Base-by-base conservation (phyloP, 805 yeast species). In the Saccharomyces kudriavzevii region DNA sequence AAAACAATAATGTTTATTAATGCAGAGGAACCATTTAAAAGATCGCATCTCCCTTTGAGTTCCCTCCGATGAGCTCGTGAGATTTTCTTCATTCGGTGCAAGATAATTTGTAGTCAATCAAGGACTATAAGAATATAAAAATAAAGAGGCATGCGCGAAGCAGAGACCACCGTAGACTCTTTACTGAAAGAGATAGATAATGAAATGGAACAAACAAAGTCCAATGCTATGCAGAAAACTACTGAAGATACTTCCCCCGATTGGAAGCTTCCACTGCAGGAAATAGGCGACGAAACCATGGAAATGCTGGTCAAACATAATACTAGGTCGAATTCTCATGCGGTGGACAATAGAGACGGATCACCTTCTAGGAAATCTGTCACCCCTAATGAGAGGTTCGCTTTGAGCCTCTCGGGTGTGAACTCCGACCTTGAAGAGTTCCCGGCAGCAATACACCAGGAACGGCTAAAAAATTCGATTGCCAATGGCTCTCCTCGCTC, bases 221-320 rank as follows among this genome's bases (percentile, higher is more conserved):
- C 17, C 28, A 22, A 45, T 45, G 17, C 17, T 5, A 9, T 14
- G 2, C 29, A 45, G n/a, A 45, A 45, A 6, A 17, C 10, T 35
- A 9, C 22, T 17, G 43, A 35, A 20, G 3, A 9, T 17, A 8
- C 10, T n/a, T 17, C 43, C 9, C 11, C 10, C 22, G 17, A 35
- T 9, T 35, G 24, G 57, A 13, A 60, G 45, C 30, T 65, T 10
- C 64, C 70, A 2, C 49, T 63, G 45, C 61, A 65, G 20, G 70
- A 66, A 13, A 62, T 66, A 13, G 70, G 69, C 4, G 69, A 66
- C 27, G 70, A 66, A 8, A 68, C 70, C 0, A 66, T 68, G 70
- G 70, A 65, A 9, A 59, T 61, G 63, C 54, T 66, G 22, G 67
- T 65, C 1, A 55, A 54, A 8, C 60, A 64, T 49, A 66, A 68